Base-by-base conservation (phyloP, 2,329 filamentous ascomycete genomes). In the Aureobasidium sp. region DNA sequence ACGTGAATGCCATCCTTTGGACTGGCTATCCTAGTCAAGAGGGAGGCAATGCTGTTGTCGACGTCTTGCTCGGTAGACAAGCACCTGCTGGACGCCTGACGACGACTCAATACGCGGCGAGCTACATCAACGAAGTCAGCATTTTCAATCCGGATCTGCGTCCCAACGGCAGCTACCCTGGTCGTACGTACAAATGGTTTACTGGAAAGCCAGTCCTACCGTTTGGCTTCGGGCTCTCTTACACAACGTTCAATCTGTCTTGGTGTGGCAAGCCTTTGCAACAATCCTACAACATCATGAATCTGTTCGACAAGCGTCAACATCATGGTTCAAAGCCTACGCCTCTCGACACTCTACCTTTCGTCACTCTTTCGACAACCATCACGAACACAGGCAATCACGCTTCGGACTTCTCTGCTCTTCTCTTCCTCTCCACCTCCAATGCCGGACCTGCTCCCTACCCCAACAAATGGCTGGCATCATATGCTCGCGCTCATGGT, bases 171-270 rank as follows among this genome's bases (percentile, higher is more conserved):
- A 68, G 64, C 14, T 78, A 74, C 47, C 81, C 82, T 0, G 82
- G 82, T 14, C 73, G 82, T 5, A 86, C 83, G 0, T 85, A 86
- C 65, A 79, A 77, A 64, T 86, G 82, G 82, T 85, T 82, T 68
- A 74, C 75, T 3, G 75, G 76, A 37, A 72, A 73, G 25, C 74
- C 79, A 0, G 75, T 83, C 1, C 76, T 80, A 49, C 76, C 77
- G 0, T 86, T 85, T 61, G 83, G 82, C 0, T 76, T 76, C 61
- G 83, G 83, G 0, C 66, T 85, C 61, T 82, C 85, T 66, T 85
- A 85, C 71, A 85, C 82, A 3, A 81, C 70, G 34, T 85, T 85
- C 70, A 75, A 77, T 25, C 8, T 69, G 64, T 39, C 61, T 16
- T 58, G 59, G 54, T 55, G 62, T 60, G 61, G 47, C 30, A 64